Conservation (phyloP, 2,329 filamentous ascomycete genomes). For the Pseudocercospora fuligena region DNA sequence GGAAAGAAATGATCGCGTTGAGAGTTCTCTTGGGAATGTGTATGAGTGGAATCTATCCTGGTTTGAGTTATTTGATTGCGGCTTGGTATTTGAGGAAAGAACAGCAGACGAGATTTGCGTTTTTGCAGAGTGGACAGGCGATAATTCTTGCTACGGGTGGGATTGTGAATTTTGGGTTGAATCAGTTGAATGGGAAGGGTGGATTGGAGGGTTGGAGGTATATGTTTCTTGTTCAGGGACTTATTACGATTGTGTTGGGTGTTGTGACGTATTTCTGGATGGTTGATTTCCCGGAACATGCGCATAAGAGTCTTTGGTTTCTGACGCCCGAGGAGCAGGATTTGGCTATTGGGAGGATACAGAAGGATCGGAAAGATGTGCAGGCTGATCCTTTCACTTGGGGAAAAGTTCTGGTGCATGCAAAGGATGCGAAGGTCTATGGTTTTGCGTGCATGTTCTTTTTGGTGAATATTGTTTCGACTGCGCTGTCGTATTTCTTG, state of each 20-base stretch:
- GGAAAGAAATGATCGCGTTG: conserved; percentile 72
- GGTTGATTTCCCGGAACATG: conserved; percentile 69
- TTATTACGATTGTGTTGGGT: conserved; percentile 63
- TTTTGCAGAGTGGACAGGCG: conserved; percentile 68
- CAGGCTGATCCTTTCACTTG: conserved; percentile 61
- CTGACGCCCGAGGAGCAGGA: conserved; percentile 60
- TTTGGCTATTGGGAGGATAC: conserved; percentile 63
- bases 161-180: conserved; percentile 72
- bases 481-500: conserved; percentile 68
- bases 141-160: conserved; percentile 67
- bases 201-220: conserved; percentile 68
- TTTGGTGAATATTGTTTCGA: conserved; percentile 69
- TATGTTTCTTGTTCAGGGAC: conserved; percentile 71
- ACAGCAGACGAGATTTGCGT: conserved; percentile 69
- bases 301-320: conserved; percentile 62
- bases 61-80: conserved; percentile 57
- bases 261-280: conserved; percentile 71
- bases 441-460: conserved; percentile 70
- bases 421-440: conserved; percentile 66
- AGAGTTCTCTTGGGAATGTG: conserved; percentile 68
- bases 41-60: conserved; percentile 62
- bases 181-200: conserved; percentile 61
- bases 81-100: conserved; percentile 68
- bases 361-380: conserved; percentile 66
- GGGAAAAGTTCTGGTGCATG: conserved; percentile 60